Evolutionary conservation across 306 rosid species (phyloP).

Genomic region (Lathyrus sativus): DNA sequence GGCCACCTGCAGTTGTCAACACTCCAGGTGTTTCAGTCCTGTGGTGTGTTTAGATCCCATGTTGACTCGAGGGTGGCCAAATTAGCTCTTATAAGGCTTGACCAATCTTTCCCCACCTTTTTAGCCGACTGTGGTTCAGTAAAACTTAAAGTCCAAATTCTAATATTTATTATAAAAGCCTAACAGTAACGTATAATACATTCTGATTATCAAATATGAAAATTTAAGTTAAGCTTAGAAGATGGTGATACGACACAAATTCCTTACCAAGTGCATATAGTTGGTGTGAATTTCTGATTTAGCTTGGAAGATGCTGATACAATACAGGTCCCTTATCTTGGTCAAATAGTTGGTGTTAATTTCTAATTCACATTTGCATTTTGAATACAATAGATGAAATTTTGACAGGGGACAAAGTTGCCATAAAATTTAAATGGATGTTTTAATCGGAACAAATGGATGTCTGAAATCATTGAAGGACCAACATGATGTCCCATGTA

Average conservation of each 20-base stretch:
- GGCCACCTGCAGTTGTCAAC: too few relatives aligned
- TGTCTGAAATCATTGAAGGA: not conserved
- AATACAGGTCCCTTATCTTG: not conserved
- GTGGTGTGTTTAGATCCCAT: too few relatives aligned
- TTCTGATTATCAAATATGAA: not conserved
- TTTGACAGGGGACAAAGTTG: conserved; percentile 2
- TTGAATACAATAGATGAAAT: not conserved
- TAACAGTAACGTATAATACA: not conserved
- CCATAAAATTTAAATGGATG: conserved; percentile 2
- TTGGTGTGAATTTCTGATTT: not conserved
- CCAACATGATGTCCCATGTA: not conserved
- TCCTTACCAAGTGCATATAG: not conserved
- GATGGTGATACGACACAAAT: not conserved
- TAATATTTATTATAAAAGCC: too few relatives aligned
- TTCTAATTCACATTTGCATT: conserved; percentile 9
- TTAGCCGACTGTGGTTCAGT: too few relatives aligned
- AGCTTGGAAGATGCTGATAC: conserved; percentile 15
- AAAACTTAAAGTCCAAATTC: too few relatives aligned
- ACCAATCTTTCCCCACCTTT: too few relatives aligned
- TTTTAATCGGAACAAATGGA: conserved; percentile 14
- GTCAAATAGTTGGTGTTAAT: conserved; percentile 1
- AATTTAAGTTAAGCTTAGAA: not conserved
- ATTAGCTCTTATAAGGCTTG: too few relatives aligned
- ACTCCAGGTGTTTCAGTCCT: too few relatives aligned
- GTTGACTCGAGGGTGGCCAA: too few relatives aligned